Conservation (phyloP, 2,329 filamentous ascomycete genomes). For the Microdochium paspali region DNA sequence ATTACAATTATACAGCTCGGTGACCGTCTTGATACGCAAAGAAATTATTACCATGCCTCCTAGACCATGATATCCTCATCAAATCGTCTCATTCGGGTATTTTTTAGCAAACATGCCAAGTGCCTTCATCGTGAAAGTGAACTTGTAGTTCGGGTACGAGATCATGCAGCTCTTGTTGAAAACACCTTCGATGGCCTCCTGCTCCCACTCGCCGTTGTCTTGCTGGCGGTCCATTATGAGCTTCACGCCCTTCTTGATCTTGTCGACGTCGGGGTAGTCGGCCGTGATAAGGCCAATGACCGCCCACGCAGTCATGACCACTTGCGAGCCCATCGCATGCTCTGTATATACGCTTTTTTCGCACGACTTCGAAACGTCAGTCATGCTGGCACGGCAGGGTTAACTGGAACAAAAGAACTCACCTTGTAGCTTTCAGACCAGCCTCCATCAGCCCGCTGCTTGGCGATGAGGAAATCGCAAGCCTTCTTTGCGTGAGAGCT, state of each 20-base stretch:
- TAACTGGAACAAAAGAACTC: constrained; percentile 10
- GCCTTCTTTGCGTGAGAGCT: constrained; percentile 62
- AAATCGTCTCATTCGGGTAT: constrained; percentile 53
- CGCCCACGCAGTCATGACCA: constrained; percentile 93
- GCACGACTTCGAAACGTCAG: constrained; percentile 46
- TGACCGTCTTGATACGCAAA: no score
- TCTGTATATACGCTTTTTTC: constrained; percentile 68
- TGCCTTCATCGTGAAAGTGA: constrained; percentile 89
- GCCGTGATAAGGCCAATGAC: constrained; percentile 75
- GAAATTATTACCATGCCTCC: no score
- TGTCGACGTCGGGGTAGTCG: constrained; percentile 64
- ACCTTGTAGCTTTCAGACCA: constrained; percentile 93
- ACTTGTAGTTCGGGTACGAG: constrained; percentile 98
- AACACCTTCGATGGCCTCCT: constrained; percentile 93
- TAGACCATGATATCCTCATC: constrained; percentile 3
- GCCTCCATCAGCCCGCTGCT: constrained; percentile 81
- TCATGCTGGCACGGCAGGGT: constrained; percentile 1
- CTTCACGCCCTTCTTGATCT: constrained; percentile 63
- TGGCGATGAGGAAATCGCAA: constrained; percentile 77
- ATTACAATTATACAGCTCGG: no score
- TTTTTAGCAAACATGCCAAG: constrained; percentile 76
- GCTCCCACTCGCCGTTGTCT: constrained; percentile 84
- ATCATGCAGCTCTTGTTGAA: constrained; percentile 99
- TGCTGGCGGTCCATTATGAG: constrained; percentile 82
- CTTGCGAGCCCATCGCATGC: constrained; percentile 67